A percentile compares a stretch with the other conserved stretches of the same genome.
These are phyloP conservation scores for Leucocoprinus gongylophorus DNA, from an alignment of 1,284 basidiomycete genomes.

Conservation along the genomic window DNA sequence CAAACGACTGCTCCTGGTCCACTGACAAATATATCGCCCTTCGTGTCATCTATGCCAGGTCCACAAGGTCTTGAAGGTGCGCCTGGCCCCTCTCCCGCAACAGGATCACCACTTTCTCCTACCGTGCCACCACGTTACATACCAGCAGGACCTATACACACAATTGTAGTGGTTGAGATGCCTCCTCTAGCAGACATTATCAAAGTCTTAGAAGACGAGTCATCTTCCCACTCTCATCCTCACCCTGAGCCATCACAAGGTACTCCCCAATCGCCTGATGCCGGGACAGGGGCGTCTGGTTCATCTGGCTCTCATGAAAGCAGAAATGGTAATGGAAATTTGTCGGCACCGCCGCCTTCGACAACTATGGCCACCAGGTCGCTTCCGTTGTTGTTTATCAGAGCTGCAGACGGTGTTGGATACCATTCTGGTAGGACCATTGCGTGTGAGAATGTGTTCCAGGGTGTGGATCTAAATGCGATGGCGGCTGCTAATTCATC, in stretches of 20 bases:
- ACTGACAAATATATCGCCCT: conserved; percentile 52
- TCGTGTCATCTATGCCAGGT: conserved; percentile 32
- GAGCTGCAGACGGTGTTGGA: conserved; percentile 69
- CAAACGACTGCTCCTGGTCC: conserved; percentile 61
- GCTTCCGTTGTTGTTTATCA: conserved; percentile 67
- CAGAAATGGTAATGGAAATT: conserved; percentile 20
- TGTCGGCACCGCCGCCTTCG: conserved; percentile 24
- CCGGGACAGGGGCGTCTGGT: conserved; percentile 15
- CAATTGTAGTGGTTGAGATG: conserved; percentile 73
- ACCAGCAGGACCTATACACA: conserved; percentile 50
- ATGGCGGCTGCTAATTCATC: conserved; percentile 36
- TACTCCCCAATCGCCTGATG: conserved; percentile 30
- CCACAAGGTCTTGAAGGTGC: conserved; percentile 22
- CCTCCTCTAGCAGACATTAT: conserved; percentile 64
- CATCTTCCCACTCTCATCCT: conserved; percentile 31
- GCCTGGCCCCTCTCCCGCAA: conserved; percentile 25
- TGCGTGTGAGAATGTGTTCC: conserved; percentile 75
- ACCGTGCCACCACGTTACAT: conserved; percentile 41
- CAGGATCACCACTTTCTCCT: conserved; percentile 24
- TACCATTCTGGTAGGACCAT: conserved; percentile 82
- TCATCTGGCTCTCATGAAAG: conserved; percentile 16
- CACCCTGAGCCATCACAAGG: conserved; percentile 31
- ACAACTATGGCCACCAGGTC: conserved; percentile 53
- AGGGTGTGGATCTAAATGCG: conserved; percentile 45
- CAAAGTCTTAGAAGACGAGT: conserved; percentile 66